Conservation (phyloP, 2,329 filamentous ascomycete genomes). For the Phialocephala sp. region DNA sequence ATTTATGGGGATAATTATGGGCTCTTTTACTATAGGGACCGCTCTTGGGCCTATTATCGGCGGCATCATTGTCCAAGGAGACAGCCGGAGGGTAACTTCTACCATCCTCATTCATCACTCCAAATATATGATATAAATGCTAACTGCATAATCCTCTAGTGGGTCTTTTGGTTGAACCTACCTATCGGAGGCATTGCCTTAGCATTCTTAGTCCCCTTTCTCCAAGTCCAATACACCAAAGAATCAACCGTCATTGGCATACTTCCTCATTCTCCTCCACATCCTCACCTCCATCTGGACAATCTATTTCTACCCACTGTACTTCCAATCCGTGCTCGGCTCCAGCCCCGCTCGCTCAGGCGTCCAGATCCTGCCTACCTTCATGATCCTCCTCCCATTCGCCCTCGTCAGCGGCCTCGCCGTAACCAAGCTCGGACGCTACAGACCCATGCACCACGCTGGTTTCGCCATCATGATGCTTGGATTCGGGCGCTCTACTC, state of each 20-base stretch:
- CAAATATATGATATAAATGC: no score
- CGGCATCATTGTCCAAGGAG: conserved; percentile 50
- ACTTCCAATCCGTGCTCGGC: conserved; percentile 55
- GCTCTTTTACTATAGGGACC: conserved; percentile 49
- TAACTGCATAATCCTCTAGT: no score
- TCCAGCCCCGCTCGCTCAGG: conserved; percentile 57
- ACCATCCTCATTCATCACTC: no score
- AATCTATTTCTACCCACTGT: conserved; percentile 50
- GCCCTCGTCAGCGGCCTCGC: conserved; percentile 18
- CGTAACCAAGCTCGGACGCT: conserved; percentile 31
- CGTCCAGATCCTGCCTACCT: conserved; percentile 58
- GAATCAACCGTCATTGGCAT: no score
- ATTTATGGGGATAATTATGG: conserved; percentile 48
- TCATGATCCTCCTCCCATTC: conserved; percentile 46
- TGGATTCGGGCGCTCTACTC: conserved; percentile 46
- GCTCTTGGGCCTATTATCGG: conserved; percentile 48
- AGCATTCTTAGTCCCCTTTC: conserved; percentile 20
- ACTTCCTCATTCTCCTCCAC: conserved; percentile 47
- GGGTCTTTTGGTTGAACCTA: conserved; percentile 31
- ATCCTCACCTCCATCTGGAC: conserved; percentile 46
- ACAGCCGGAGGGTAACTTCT: no score
- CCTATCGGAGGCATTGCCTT: conserved; percentile 28
- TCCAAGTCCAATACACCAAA: conserved; percentile 25
- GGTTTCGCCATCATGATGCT: conserved; percentile 39
- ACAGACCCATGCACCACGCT: conserved; percentile 40